These are phyloP conservation scores for Voacanga thouarsii DNA, from an alignment of 257 asterid species.

Conservation along the genomic window DNA sequence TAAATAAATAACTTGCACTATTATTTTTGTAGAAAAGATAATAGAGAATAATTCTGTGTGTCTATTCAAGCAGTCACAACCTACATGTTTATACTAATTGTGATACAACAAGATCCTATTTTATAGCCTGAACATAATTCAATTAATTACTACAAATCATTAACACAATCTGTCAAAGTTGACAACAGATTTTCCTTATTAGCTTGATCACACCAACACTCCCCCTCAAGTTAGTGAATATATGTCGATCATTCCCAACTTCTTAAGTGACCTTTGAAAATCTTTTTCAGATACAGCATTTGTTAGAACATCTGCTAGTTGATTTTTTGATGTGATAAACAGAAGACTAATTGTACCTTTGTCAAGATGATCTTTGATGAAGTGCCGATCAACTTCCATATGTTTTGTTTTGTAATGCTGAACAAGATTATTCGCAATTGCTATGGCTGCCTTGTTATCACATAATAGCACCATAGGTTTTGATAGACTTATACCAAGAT, in stretches of 20 bases:
- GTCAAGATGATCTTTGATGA: too few relatives aligned
- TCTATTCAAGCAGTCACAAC: too few relatives aligned
- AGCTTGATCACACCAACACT: background rate
- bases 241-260: background rate
- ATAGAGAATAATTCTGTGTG: too few relatives aligned
- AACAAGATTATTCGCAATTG: too few relatives aligned
- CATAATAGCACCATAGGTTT: background rate
- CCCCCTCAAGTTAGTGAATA: background rate
- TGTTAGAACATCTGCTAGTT: conserved; percentile 7
- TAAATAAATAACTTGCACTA: too few relatives aligned
- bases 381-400: conserved; percentile 7
- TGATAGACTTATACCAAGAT: background rate
- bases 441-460: too few relatives aligned
- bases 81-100: too few relatives aligned
- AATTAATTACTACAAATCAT: too few relatives aligned
- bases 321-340: conserved; percentile 5
- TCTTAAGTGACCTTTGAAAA: background rate
- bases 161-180: background rate
- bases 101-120: too few relatives aligned
- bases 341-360: too few relatives aligned
- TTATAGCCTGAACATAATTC: too few relatives aligned
- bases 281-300: background rate
- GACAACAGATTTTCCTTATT: background rate
- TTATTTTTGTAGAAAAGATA: too few relatives aligned
- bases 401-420: background rate